Evolutionary conservation across 345 rosid genomes (phyloP), one percentile per base, ranked within the genome.

Genomic region (Camelina neglecta): DNA sequence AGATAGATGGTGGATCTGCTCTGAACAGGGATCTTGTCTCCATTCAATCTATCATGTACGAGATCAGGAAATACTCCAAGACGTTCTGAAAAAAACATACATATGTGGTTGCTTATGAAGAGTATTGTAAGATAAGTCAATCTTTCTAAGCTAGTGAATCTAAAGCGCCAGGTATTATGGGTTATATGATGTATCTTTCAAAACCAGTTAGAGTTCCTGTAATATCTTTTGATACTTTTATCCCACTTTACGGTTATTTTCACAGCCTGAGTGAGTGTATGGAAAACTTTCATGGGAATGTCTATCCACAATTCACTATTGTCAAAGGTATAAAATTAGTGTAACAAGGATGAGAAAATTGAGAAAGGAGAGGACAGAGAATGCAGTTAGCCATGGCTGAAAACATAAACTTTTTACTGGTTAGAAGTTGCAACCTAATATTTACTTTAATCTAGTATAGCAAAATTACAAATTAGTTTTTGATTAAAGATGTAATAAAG

Each of bases 41-140:
- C 68, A 88, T 95, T 38, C 89, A 93, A 5, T 92, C 98, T 1
- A 92, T 95, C 84, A 95, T 92, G 93, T 95, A 90, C n/a, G 98
- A 92, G 81, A 95, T 95, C 84, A 87, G 80, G 81, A 95, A 95
- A 80, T 95, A 90, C 83, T 89, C 92, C 0, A 84, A 93, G 83
- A 90, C 96, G 35, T 95, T 95, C 88, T 95, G 81, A 79, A 33
- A 33, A 56, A 16, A 13, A 21, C 10, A 60, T 4, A 24, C 26
- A 0, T 33, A 41, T 15, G 23, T 26, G 49, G 39, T 63, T 71
- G 33, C 73, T 50, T 50, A 39, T 41, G 57, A 59, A 61, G 73
- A 66, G 56, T 66, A 20, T 66, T 66, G 57, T 57, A 70, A 62
- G 70, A 35, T 38, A 31, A 23, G 45, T 36, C 60, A 55, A 68